Conservation (phyloP, 192 early-diverging fungal genomes). For the Mortierella antarctica region DNA sequence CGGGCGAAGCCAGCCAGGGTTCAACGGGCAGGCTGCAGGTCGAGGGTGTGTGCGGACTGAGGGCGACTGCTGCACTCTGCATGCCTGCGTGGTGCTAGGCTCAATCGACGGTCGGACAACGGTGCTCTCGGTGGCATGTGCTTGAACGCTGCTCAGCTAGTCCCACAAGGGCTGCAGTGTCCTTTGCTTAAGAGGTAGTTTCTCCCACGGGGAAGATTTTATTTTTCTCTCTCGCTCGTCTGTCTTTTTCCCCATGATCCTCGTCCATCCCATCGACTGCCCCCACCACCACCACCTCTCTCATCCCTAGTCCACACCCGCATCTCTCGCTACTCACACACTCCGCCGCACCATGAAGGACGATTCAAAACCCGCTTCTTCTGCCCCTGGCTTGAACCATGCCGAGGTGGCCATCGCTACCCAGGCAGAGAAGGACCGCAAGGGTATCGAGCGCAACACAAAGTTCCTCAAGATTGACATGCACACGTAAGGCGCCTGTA, state of each 20-base stretch:
- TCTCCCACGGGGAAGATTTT: neutral
- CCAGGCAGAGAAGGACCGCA: constrained; percentile 49
- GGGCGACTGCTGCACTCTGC: too few relatives aligned
- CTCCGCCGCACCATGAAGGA: constrained; percentile 1
- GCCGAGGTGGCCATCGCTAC: constrained; percentile 33
- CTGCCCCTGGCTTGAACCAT: constrained; percentile 48
- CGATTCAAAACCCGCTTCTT: constrained; percentile 5
- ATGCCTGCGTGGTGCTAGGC: too few relatives aligned
- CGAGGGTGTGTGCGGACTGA: too few relatives aligned
- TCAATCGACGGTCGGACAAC: too few relatives aligned
- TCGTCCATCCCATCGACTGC: neutral
- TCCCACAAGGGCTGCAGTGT: too few relatives aligned
- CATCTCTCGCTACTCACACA: neutral
- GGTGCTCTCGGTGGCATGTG: too few relatives aligned
- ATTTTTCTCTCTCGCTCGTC: neutral
- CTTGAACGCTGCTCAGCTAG: too few relatives aligned
- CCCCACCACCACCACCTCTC: neutral
- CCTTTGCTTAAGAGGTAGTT: neutral
- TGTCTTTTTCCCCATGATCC: neutral
- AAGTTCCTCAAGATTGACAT: constrained; percentile 62
- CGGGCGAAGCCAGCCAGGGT: too few relatives aligned
- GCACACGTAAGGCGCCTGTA: constrained; percentile 49
- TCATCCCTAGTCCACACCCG: neutral
- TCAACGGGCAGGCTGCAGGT: too few relatives aligned
- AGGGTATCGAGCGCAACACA: constrained; percentile 46